phyloP scores from a whole-genome alignment of 768 basidiomycete genomes.

The Boletus rufocinnamomeus region DNA sequence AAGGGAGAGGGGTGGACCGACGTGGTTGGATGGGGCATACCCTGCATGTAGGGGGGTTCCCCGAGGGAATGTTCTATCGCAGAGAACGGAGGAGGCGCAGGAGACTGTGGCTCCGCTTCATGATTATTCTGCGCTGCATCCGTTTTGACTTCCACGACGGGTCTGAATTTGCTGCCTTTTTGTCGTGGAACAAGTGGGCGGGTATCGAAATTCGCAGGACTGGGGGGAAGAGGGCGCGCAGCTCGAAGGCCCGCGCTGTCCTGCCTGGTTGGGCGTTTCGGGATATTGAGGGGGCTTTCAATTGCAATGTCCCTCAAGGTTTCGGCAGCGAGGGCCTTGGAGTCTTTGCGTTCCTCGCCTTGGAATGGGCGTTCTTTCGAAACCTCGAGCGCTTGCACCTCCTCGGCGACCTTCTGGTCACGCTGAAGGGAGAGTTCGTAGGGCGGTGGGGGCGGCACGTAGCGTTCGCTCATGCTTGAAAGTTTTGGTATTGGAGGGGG shows the following conservation, averaged over 20 bases:
- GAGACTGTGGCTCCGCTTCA: constrained; percentile 13
- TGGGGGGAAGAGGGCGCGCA: constrained; percentile 30
- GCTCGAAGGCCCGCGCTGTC: constrained; percentile 4
- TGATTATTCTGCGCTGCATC: constrained; percentile 1
- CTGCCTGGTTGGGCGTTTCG: constrained; percentile 4
- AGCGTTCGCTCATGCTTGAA: constrained; percentile 27
- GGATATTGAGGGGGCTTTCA: background rate
- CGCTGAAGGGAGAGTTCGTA: constrained; percentile 45
- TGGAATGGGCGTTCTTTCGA: constrained; percentile 14
- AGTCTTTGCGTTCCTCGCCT: constrained; percentile 20
- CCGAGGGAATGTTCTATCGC: constrained; percentile 37
- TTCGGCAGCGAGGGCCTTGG: constrained; percentile 15
- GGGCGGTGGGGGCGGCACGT: constrained; percentile 41
- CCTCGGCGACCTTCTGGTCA: constrained; percentile 51
- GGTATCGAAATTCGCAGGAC: constrained; percentile 17
- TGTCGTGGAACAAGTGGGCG: background rate
- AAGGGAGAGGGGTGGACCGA: constrained; percentile 24
- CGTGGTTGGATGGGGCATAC: constrained; percentile 18
- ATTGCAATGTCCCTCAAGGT: background rate
- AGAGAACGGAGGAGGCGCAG: constrained; percentile 38
- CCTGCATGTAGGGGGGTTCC: constrained; percentile 39
- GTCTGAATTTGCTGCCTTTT: background rate
- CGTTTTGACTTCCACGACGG: constrained; percentile 11
- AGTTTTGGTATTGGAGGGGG: too few species aligned
- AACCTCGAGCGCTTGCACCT: constrained; percentile 12